Conservation (phyloP, 352 stramenopile species). For the Phytopythium cucurbitacearum region DNA sequence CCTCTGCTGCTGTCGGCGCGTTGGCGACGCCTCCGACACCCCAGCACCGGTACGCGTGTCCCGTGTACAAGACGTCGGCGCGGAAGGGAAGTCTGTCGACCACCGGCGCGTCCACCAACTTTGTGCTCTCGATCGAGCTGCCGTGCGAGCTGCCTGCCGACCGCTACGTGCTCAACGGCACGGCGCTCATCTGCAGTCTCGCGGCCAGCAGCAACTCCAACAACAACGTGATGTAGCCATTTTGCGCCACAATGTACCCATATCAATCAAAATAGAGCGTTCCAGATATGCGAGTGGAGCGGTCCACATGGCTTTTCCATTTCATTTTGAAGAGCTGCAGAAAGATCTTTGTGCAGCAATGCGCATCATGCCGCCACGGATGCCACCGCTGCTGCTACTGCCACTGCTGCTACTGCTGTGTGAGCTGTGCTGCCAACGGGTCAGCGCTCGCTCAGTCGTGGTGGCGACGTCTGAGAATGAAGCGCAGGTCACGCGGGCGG, state of each 20-base stretch:
- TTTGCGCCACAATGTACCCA: not conserved
- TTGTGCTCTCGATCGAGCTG: constrained; percentile 88
- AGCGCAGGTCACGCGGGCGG: constrained; percentile 14
- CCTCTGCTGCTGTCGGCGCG: not conserved
- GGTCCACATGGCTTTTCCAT: not conserved
- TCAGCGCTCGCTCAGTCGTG: constrained; percentile 1
- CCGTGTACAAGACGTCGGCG: constrained; percentile 90
- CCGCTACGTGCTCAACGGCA: constrained; percentile 89
- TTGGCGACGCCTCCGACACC: not conserved
- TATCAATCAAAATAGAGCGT: not conserved
- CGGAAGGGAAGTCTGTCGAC: constrained; percentile 90
- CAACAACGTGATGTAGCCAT: not conserved
- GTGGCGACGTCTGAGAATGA: constrained; percentile 22
- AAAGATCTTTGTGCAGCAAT: too few species aligned
- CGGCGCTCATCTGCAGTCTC: constrained; percentile 81
- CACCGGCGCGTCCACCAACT: constrained; percentile 92
- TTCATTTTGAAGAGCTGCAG: too few species aligned
- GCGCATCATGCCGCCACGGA: not conserved
- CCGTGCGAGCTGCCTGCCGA: constrained; percentile 63
- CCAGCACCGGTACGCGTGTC: constrained; percentile 72
- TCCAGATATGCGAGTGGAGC: not conserved
- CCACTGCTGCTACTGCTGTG: not conserved
- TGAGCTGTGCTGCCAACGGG: not conserved
- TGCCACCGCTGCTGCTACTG: not conserved
- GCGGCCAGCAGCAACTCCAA: constrained; percentile 1